phyloP scores from a whole-genome alignment of 495 filamentous ascomycete species.

The Glonium stellatum region DNA sequence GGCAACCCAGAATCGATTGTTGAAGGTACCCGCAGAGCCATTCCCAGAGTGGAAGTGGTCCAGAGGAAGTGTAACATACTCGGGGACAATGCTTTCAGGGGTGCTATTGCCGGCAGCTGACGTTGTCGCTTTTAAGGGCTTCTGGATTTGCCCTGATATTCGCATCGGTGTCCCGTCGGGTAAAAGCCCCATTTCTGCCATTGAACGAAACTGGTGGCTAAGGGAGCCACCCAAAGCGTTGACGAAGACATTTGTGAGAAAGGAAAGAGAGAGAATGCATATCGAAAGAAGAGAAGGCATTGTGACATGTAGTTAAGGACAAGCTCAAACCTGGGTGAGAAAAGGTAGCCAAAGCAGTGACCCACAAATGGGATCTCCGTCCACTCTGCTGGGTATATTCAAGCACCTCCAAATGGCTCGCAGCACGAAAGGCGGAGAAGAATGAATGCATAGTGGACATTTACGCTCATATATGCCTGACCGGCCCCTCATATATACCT shows the following conservation, averaged over 20 bases:
- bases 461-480: too few species aligned
- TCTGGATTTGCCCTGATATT: neutral
- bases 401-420: too few species aligned
- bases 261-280: neutral
- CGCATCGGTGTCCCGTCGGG: constrained; percentile 27
- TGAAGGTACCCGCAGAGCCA: constrained; percentile 38
- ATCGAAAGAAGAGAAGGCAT: neutral
- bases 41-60: constrained; percentile 23
- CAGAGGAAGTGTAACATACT: constrained; percentile 25
- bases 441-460: too few species aligned
- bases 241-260: neutral
- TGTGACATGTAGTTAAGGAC: neutral
- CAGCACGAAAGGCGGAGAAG: too few species aligned
- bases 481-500: too few species aligned
- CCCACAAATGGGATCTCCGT: neutral
- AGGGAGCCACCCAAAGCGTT: neutral
- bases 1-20: constrained; percentile 51
- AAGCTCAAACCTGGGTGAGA: neutral
- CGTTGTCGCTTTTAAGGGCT: neutral
- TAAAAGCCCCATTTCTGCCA: constrained; percentile 24
- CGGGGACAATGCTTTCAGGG: constrained; percentile 10
- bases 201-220: neutral
- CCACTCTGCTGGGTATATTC: too few species aligned
- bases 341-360: neutral
- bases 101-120: neutral